Evolutionary conservation across 371 early-diverging fungal genomes (phyloP).

Genomic region (Mucor sp.): DNA sequence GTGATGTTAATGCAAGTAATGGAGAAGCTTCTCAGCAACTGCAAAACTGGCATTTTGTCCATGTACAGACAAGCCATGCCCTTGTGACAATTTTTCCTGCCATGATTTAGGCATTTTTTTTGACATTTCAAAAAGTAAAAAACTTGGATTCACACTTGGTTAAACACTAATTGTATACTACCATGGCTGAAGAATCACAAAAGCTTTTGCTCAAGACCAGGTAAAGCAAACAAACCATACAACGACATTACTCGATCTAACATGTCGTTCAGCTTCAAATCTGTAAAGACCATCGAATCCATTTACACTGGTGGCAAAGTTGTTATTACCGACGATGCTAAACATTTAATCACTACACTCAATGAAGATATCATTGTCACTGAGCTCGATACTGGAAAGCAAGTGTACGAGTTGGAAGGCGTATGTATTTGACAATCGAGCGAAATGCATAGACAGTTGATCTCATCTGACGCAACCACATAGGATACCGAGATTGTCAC

Average conservation of each 20-base stretch:
- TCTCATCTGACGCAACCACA: neutral
- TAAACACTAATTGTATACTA: neutral
- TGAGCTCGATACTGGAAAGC: constrained; percentile 73
- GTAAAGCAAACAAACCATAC: neutral
- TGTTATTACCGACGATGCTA: constrained; percentile 68
- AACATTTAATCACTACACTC: constrained; percentile 73
- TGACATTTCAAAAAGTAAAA: neutral
- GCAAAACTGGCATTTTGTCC: neutral
- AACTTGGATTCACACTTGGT: neutral
- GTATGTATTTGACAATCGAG: constrained; percentile 32
- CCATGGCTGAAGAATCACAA: constrained; percentile 31
- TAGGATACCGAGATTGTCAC: constrained; percentile 88
- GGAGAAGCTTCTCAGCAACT: neutral
- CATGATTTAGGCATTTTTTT: neutral
- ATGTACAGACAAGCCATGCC: neutral
- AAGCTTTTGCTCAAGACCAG: constrained; percentile 32
- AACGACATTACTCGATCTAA: neutral
- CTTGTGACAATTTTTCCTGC: neutral
- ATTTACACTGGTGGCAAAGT: constrained; percentile 95
- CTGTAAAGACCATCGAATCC: constrained; percentile 81
- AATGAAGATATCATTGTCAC: constrained; percentile 85
- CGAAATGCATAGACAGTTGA: neutral
- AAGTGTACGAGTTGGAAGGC: constrained; percentile 69
- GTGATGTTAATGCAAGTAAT: too few relatives aligned
- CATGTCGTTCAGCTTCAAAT: constrained; percentile 61